Evolutionary conservation across 345 rosid species (phyloP), one percentile per base, ranked within the genome.

Genomic region (Litchi chinensis): DNA sequence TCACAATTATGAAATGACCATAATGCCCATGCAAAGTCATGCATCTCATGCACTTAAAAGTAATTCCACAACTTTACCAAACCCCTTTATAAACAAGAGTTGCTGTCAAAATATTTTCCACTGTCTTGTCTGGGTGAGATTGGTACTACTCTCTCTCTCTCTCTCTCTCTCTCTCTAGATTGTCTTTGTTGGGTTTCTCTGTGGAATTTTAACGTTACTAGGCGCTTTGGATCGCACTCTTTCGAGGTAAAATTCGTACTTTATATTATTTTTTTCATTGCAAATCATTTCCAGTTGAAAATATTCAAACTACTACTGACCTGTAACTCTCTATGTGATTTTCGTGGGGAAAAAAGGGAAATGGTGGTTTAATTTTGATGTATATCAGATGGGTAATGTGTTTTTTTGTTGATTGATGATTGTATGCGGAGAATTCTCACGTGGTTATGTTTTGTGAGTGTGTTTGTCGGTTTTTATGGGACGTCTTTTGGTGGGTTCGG

Each of bases 141-240:
- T 69, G 6, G 50, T 16, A 18, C 65, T 37, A 18, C 62, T 75
- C 60, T 63, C 69, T 28, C 48, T 74, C 4, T 44, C 60, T 63
- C 69, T 28, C 48, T 74, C 4, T 44, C 59, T 62, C 70, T 41
- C 57, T 60, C 11, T 57, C 32, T 18, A 8, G 26, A 79, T 70
- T 2, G 48, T 65, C 44, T 28, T 79, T 26, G 63, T 78, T 73
- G 63, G 52, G 24, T 79, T n/a, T 21, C 24, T 67, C 54, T 66
- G 65, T 50, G 3, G 66, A 16, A 57, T 39, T 65, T 70, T 46
- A 32, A 59, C 15, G 74, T 11, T 43, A 32, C 22, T 76, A 46
- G 80, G 75, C 46, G 73, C n/a, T 48, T 70, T 44, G 74, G 84
- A 79, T 83, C 84, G 83, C 72, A 71, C 68, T 44, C 71, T 70